phyloP scores from a whole-genome alignment of 1,139 yeast species.

The Candida pseudoviswanathii region DNA sequence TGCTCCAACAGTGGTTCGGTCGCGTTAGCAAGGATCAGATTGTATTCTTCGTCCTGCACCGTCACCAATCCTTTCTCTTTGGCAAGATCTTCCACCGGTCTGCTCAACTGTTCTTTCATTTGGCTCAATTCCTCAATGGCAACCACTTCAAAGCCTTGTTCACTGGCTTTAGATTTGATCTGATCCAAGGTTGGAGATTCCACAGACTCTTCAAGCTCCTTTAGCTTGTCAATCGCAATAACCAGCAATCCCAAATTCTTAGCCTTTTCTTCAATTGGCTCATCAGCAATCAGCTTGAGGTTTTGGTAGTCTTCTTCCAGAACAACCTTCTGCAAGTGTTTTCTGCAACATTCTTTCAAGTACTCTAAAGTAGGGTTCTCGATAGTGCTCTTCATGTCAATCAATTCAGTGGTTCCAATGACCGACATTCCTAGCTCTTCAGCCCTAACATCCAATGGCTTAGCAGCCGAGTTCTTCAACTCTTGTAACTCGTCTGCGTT shows the following conservation, averaged over 20 bases:
- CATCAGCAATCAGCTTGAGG: constrained; percentile 12
- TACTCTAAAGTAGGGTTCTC: constrained; percentile 26
- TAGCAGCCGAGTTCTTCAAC: constrained; percentile 10
- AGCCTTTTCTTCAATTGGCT: constrained; percentile 15
- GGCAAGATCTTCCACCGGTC: constrained; percentile 17
- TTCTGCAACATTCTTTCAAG: constrained; percentile 19
- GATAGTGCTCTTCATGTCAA: constrained; percentile 17
- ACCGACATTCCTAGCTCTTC: constrained; percentile 15
- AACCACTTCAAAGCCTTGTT: constrained; percentile 13
- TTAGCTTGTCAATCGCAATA: constrained; percentile 8
- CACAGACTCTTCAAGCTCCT: constrained; percentile 6
- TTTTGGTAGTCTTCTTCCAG: constrained; percentile 13
- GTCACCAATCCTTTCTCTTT: constrained; percentile 27
- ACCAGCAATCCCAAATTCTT: constrained; percentile 13
- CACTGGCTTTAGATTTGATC: constrained; percentile 19
- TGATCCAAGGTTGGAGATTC: constrained; percentile 25
- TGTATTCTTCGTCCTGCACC: constrained; percentile 20
- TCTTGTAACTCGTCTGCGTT: constrained; percentile 16
- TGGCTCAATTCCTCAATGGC: constrained; percentile 14
- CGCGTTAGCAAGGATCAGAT: constrained; percentile 15
- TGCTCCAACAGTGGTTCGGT: constrained; percentile 32
- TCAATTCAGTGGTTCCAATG: constrained; percentile 16
- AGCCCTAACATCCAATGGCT: constrained; percentile 23
- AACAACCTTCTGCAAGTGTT: constrained; percentile 12
- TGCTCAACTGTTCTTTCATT: constrained; percentile 7